Evolutionary conservation across 805 yeast genomes (phyloP), one percentile per base, ranked within the genome.

Genomic region (Wickerhamiella occidentalis): DNA sequence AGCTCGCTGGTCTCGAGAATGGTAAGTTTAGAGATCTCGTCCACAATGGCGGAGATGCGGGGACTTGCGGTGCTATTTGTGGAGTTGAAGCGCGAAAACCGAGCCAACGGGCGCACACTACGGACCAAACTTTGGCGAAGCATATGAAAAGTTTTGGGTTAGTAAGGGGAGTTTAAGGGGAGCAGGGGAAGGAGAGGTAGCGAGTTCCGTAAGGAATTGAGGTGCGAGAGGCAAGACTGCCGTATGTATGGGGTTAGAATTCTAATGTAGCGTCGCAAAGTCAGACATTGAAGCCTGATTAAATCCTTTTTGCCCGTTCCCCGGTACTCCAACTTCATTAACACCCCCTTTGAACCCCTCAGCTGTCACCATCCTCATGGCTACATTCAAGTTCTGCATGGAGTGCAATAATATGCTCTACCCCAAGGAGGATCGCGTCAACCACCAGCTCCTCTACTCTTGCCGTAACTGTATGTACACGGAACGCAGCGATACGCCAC

Each of bases 391-490:
- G 64, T 90, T 90, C 72, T 90, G 98, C 68, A 80, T 92, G 60
- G 94, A 90, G 64, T 90, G 94, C 77, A 92, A 92, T 75, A 92
- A 92, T 65, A 92, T 92, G 98, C 76, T 92, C 68, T 92, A 92
- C 65, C 98, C 98, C 18, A 79, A 85, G 57, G 98, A 92, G 70
- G 97, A 92, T 64, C 85, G 82, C 61, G 85, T 81, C 51, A 67
- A 75, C 56, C 78, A 77, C 62, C 66, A 86, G 56, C 69, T 92
- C 54, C 71, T 90, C 52, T 92, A 85, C 64, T 88, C 94, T 52
- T 92, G 98, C 68, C 79, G 98, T 62, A 88, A 90, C 62, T 92
- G 98, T 64, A 78, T 85, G 47, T 90, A 90, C 66, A 85, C 94
- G 3, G 97, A 92, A 66, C 75, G 83, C 54, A 96, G 97, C 0